Evolutionary conservation across 129 eudicot genomes (phyloP).

Genomic region (Dittrichia graveolens): DNA sequence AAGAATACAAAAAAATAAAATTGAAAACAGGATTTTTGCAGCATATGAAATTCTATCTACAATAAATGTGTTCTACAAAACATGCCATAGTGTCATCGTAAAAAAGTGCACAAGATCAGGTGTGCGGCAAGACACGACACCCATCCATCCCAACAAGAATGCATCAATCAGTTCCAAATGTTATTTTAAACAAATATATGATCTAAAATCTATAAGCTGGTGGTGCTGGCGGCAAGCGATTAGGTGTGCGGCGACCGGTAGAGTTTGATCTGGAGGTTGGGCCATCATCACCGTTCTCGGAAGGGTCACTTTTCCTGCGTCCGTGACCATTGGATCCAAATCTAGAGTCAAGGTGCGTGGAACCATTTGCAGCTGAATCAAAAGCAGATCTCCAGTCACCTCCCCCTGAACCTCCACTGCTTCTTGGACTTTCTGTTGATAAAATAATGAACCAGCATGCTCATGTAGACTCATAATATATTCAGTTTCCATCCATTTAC

Average conservation of each 20-base stretch:
- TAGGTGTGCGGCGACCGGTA: constrained; percentile 88
- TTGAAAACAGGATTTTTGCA: neutral
- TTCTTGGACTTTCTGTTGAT: constrained; percentile 78
- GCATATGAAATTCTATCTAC: constrained; percentile 35
- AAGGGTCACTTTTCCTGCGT: constrained; percentile 65
- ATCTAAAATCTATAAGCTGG: constrained; percentile 72
- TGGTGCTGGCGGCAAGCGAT: constrained; percentile 94
- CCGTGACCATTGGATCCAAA: constrained; percentile 75
- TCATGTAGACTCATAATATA: no score
- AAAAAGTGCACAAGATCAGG: constrained; percentile 33
- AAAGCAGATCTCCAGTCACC: constrained; percentile 99
- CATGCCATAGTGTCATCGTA: constrained; percentile 46
- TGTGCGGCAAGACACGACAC: constrained; percentile 8
- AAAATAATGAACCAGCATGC: no score
- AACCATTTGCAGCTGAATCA: constrained; percentile 96
- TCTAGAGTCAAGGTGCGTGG: constrained; percentile 48
- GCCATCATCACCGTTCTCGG: constrained; percentile 66
- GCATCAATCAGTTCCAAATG: constrained; percentile 41
- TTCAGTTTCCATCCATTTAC: no score
- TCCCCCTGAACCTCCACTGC: constrained; percentile 62
- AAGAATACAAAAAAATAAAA: constrained; percentile 17
- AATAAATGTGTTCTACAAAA: constrained; percentile 52
- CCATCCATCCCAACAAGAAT: constrained; percentile 56
- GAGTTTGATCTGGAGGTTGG: constrained; percentile 61
- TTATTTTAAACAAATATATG: constrained; percentile 24